Conservation (phyloP, 2,329 filamentous ascomycete species). For the Karstenula rhodostoma region DNA sequence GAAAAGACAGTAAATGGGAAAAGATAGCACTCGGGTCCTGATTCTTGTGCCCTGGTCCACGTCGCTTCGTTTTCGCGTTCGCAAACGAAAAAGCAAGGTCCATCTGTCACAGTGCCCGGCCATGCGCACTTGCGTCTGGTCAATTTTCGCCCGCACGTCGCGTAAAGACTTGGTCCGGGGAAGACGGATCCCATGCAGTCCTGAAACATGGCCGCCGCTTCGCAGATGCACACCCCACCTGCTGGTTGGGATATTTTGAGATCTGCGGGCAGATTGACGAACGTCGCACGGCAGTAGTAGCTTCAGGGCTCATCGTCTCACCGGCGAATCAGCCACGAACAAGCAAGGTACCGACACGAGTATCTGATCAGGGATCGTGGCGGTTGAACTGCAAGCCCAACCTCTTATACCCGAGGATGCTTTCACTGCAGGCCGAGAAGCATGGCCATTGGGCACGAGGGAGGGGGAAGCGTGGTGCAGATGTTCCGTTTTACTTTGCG, state of each 20-base stretch:
- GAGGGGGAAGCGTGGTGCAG: slow-evolving; percentile 11
- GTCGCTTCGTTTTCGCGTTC: background rate
- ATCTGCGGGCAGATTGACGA: slow-evolving; percentile 37
- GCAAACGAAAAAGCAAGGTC: background rate
- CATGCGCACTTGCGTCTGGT: slow-evolving; percentile 7
- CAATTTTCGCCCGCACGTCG: slow-evolving; percentile 5
- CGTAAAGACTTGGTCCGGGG: slow-evolving; percentile 19
- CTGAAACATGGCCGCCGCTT: slow-evolving; percentile 31
- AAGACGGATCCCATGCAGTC: slow-evolving; percentile 22
- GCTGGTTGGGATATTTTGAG: slow-evolving; percentile 41
- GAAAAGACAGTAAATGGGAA: slow-evolving; percentile 1
- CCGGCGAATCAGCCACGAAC: slow-evolving; percentile 5
- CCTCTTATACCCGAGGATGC: slow-evolving; percentile 5
- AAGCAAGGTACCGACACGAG: background rate
- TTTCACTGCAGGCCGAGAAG: slow-evolving; percentile 18
- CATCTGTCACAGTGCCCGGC: background rate
- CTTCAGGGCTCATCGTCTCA: slow-evolving; percentile 8
- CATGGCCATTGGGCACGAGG: slow-evolving; percentile 29
- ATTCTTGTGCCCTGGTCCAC: background rate
- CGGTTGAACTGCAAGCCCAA: slow-evolving; percentile 13
- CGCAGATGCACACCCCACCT: slow-evolving; percentile 34
- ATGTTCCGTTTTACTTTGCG: background rate
- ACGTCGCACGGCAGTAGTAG: slow-evolving; percentile 32
- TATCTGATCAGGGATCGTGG: slow-evolving; percentile 4
- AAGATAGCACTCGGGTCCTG: background rate